These are phyloP conservation scores for Phytophthora pluvialis DNA, from an alignment of 352 stramenopile species.

Conservation along the genomic window DNA sequence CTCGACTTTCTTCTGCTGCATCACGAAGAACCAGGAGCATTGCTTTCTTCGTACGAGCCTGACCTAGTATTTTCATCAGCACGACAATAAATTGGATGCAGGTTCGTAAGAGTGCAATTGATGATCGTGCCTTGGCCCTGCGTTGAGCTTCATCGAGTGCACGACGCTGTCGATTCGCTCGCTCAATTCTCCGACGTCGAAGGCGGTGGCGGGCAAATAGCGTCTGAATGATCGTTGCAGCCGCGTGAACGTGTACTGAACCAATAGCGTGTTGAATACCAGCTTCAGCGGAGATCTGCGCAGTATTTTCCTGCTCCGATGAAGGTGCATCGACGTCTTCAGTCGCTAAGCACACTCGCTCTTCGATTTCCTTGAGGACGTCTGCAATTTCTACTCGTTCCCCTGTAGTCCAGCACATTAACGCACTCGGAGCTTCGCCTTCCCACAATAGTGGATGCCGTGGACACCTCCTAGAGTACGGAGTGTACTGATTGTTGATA, in stretches of 20 bases:
- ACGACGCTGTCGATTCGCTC: slow-evolving; percentile 15
- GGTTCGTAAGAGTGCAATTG: slow-evolving; percentile 31
- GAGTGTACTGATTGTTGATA: slow-evolving; percentile 5
- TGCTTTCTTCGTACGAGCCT: slow-evolving; percentile 45
- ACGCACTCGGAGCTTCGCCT: slow-evolving; percentile 30
- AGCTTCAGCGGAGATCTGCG: neutral
- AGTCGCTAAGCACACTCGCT: slow-evolving; percentile 32
- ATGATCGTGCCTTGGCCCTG: slow-evolving; percentile 20
- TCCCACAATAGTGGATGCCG: slow-evolving; percentile 30
- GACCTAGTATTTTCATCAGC: slow-evolving; percentile 39
- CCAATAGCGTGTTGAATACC: neutral
- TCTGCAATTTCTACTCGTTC: slow-evolving; percentile 20
- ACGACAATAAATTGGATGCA: slow-evolving; percentile 46
- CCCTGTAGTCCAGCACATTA: slow-evolving; percentile 33
- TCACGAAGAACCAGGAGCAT: slow-evolving; percentile 48
- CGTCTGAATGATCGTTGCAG: slow-evolving; percentile 49
- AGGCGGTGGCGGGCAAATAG: slow-evolving; percentile 21
- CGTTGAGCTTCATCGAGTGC: slow-evolving; percentile 23
- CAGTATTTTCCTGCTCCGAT: neutral
- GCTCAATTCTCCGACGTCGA: slow-evolving; percentile 16
- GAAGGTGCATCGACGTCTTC: slow-evolving; percentile 45
- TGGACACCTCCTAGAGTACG: slow-evolving; percentile 23
- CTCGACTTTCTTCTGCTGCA: slow-evolving; percentile 42
- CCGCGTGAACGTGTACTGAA: slow-evolving; percentile 30
- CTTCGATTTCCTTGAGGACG: slow-evolving; percentile 30